Evolutionary conservation across 495 filamentous ascomycete genomes (phyloP).

Genomic region (Hyaloscypha variabilis): DNA sequence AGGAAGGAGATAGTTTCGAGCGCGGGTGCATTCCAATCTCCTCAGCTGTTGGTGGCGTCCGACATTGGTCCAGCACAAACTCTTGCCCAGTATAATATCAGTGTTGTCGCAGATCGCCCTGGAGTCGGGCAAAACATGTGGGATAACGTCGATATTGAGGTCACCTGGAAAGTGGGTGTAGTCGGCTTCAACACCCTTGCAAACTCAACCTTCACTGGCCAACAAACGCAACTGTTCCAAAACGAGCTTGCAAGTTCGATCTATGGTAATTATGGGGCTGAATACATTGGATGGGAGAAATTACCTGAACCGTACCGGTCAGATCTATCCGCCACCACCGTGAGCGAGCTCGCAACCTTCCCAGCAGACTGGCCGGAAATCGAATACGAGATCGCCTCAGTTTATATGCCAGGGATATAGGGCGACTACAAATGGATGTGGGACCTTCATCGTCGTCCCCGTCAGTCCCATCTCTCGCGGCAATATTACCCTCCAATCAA

Average conservation of each 20-base stretch:
- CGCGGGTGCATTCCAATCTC: slow-evolving; percentile 62
- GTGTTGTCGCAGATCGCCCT: slow-evolving; percentile 54
- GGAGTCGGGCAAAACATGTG: slow-evolving; percentile 68
- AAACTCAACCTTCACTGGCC: too few species aligned
- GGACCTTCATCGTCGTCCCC: too few species aligned
- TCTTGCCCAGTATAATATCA: slow-evolving; percentile 50
- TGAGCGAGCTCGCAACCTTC: slow-evolving; percentile 29
- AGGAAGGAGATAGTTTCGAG: slow-evolving; percentile 61
- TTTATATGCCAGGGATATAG: slow-evolving; percentile 39
- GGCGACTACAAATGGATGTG: slow-evolving; percentile 43
- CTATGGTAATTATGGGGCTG: too few species aligned
- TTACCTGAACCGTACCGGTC: too few species aligned
- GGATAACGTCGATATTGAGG: slow-evolving; percentile 20
- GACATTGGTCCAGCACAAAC: slow-evolving; percentile 59
- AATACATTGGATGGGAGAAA: too few species aligned
- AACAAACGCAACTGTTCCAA: too few species aligned
- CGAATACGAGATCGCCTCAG: too few species aligned
- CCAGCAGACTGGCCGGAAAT: slow-evolving; percentile 60
- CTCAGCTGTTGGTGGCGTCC: slow-evolving; percentile 62
- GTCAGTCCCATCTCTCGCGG: slow-evolving; percentile 51
- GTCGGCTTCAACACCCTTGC: too few species aligned
- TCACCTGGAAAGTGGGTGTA: too few species aligned
- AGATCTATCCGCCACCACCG: too few species aligned
- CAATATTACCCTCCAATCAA: slow-evolving; percentile 52
- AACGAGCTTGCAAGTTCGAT: too few species aligned